Percentiles rank a stretch among this genome's conserved stretches.
These are phyloP conservation scores for Cenchrus fungigraminus DNA, from an alignment of 176 grass and related monocot genomes.

Conservation along the genomic window DNA sequence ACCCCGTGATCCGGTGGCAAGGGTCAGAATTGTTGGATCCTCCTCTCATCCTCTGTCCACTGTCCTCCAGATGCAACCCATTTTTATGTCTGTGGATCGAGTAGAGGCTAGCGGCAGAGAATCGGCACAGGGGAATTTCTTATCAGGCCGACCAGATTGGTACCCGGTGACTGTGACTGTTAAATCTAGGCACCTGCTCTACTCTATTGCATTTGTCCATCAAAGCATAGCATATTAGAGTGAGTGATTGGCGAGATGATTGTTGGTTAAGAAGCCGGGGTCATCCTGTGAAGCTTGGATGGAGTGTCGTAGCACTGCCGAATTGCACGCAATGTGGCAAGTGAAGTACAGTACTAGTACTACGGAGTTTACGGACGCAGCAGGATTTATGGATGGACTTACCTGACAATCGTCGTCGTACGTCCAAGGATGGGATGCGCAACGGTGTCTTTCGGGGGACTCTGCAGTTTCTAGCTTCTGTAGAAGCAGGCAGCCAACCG, in stretches of 20 bases:
- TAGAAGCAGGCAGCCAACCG: background rate
- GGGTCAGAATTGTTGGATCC: slow-evolving; percentile 28
- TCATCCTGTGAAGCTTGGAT: background rate
- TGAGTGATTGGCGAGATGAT: background rate
- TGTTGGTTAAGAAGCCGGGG: background rate
- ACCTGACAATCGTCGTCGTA: background rate
- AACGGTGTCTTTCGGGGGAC: slow-evolving; percentile 16
- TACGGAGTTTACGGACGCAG: background rate
- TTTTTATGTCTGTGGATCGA: background rate
- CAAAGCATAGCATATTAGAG: background rate
- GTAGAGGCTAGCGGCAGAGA: background rate
- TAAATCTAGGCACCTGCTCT: background rate
- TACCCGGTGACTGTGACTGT: background rate
- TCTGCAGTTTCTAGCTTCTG: background rate
- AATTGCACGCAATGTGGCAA: background rate
- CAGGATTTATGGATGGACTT: background rate
- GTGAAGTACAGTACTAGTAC: background rate
- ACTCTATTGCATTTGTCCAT: background rate
- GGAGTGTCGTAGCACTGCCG: background rate
- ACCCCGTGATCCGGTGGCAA: slow-evolving; percentile 33
- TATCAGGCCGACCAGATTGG: background rate
- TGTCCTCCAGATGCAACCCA: background rate
- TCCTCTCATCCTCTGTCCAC: background rate
- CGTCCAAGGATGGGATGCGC: background rate
- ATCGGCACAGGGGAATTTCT: background rate